Percentiles rank a stretch among this genome's conserved stretches.
These are phyloP conservation scores for Sanchytrium tribonematis DNA, from an alignment of 371 early-diverging fungal genomes.

Conservation along the genomic window DNA sequence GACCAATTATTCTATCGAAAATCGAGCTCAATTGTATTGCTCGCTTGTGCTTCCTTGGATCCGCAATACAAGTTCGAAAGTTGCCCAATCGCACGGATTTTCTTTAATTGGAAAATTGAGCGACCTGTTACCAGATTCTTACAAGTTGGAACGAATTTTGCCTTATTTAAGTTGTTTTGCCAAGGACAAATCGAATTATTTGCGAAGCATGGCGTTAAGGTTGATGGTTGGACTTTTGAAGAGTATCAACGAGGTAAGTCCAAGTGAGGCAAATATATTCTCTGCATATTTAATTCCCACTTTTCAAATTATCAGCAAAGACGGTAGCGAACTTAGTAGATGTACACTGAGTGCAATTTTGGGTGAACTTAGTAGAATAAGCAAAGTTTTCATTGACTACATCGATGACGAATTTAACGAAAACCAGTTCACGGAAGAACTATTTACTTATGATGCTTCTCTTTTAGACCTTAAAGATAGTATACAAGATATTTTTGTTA, in stretches of 20 bases:
- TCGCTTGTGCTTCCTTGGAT: not conserved
- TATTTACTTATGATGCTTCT: not conserved
- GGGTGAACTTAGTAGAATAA: constrained; percentile 20
- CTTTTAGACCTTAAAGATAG: not conserved
- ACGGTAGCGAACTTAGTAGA: constrained; percentile 44
- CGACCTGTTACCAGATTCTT: constrained; percentile 30
- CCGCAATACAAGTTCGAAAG: not conserved
- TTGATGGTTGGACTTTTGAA: constrained; percentile 44
- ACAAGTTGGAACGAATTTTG: constrained; percentile 44
- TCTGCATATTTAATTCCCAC: constrained; percentile 60
- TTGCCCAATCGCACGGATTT: not conserved
- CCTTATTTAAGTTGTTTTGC: constrained; percentile 49
- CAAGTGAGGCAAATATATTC: constrained; percentile 54
- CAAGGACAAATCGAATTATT: constrained; percentile 32
- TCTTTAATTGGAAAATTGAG: not conserved
- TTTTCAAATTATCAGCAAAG: constrained; percentile 31
- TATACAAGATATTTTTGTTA: not conserved
- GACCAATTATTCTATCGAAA: not conserved
- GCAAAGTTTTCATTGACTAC: not conserved
- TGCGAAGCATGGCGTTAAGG: constrained; percentile 40
- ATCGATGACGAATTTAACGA: not conserved
- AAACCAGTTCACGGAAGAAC: not conserved
- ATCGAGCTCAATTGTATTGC: not conserved
- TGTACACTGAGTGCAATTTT: constrained; percentile 51
- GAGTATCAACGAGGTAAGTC: constrained; percentile 20